These are phyloP conservation scores for Phaseolus coccineus DNA, from an alignment of 331 rosid species.

Conservation along the genomic window DNA sequence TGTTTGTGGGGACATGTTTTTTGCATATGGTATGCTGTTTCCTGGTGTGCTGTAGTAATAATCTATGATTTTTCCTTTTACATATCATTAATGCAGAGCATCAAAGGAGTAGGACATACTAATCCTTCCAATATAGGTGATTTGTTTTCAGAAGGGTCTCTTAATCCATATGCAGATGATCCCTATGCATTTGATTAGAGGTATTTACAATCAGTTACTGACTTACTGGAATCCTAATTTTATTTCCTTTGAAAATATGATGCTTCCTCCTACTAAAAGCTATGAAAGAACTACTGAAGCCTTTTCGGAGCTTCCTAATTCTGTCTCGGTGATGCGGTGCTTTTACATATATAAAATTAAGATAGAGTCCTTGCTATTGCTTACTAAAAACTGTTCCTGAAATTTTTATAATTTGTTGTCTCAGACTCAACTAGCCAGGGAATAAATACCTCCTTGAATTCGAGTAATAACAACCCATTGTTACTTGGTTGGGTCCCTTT, in stretches of 20 bases:
- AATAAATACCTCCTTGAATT: conserved; percentile 36
- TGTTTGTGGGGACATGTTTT: conserved; percentile 23
- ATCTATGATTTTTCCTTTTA: background rate
- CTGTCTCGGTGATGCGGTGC: conserved; percentile 1
- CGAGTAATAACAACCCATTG: background rate
- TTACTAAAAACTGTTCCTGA: background rate
- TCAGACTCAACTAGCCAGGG: conserved; percentile 4
- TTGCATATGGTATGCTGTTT: no score
- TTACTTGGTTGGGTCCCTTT: conserved; percentile 4
- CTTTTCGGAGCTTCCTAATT: conserved; percentile 13
- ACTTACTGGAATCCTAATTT: conserved; percentile 17
- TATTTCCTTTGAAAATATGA: conserved; percentile 17
- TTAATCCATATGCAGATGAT: conserved; percentile 94
- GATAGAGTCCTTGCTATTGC: conserved; percentile 4
- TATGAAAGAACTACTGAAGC: conserved; percentile 8
- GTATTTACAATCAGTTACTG: conserved; percentile 54
- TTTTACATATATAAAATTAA: conserved; percentile 25
- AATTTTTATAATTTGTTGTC: conserved; percentile 8
- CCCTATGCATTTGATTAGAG: conserved; percentile 96
- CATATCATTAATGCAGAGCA: conserved; percentile 52
- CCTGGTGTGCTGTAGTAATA: background rate
- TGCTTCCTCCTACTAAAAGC: conserved; percentile 15
- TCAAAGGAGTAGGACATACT: conserved; percentile 59
- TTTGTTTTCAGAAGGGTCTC: conserved; percentile 91
- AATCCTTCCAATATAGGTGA: conserved; percentile 86